These are phyloP conservation scores for Purpureocillium takamizusanense DNA, from an alignment of 2,329 filamentous ascomycete genomes.

Conservation along the genomic window DNA sequence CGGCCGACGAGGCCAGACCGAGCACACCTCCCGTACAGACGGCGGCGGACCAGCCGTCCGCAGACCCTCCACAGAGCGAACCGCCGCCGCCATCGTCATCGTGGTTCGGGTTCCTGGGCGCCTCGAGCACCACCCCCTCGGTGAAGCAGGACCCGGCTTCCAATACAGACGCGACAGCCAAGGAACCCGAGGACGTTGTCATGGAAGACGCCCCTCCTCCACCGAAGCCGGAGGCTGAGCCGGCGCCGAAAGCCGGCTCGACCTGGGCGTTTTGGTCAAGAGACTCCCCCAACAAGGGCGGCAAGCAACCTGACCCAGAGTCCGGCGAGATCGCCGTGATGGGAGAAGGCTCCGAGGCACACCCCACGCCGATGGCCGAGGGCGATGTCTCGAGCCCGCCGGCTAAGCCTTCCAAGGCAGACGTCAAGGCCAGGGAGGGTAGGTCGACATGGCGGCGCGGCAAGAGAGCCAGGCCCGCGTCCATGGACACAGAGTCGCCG, in stretches of 20 bases:
- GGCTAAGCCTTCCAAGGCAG: conserved; percentile 22
- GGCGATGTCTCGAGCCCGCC: conserved; percentile 29
- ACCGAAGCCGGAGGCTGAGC: conserved; percentile 19
- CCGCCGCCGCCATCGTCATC: conserved; percentile 13
- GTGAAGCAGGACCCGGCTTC: conserved; percentile 1
- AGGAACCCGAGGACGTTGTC: conserved; percentile 25
- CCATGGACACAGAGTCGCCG: conserved; percentile 35
- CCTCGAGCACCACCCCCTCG: conserved; percentile 9
- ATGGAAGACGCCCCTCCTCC: conserved; percentile 31
- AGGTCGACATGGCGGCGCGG: conserved; percentile 28
- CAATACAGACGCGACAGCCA: background rate
- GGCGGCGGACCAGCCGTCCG: conserved; percentile 7
- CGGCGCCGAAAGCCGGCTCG: conserved; percentile 44
- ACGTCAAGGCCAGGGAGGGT: conserved; percentile 20
- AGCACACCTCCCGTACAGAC: conserved; percentile 13
- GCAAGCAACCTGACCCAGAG: conserved; percentile 25
- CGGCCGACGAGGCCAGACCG: conserved; percentile 10
- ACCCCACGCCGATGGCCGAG: conserved; percentile 38
- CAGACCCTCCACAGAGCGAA: conserved; percentile 7
- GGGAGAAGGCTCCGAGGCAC: conserved; percentile 46
- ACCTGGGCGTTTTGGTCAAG: conserved; percentile 79
- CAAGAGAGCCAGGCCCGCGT: conserved; percentile 37
- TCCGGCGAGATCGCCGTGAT: conserved; percentile 47
- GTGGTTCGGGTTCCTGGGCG: conserved; percentile 33
- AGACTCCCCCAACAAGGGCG: conserved; percentile 33